Conservation (phyloP, 1,284 basidiomycete genomes). For the Sporisorium sorghi region DNA sequence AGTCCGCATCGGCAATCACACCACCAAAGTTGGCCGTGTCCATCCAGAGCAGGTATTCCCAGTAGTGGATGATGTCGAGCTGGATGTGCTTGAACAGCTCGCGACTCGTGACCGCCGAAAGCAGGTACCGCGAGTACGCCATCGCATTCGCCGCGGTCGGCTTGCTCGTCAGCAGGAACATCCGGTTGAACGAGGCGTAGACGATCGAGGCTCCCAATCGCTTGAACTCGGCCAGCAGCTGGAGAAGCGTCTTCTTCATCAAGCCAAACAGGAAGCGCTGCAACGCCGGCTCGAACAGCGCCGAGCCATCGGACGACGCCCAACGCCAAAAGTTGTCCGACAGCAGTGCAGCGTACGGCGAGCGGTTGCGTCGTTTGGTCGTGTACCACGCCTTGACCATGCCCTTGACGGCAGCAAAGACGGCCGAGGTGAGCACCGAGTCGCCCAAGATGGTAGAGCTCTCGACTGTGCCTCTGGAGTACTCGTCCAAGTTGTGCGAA, state of each 20-base stretch:
- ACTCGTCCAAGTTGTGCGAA: conserved; percentile 86
- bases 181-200: conserved; percentile 91
- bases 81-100: conserved; percentile 95
- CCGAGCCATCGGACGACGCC: conserved; percentile 84
- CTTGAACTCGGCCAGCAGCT: conserved; percentile 95
- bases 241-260: conserved; percentile 98
- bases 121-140: conserved; percentile 93
- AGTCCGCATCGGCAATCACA: conserved; percentile 74
- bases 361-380: conserved; percentile 78
- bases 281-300: conserved; percentile 91
- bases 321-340: conserved; percentile 97
- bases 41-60: conserved; percentile 96
- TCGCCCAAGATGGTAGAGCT: conserved; percentile 79
- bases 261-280: conserved; percentile 93
- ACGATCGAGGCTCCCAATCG: conserved; percentile 88
- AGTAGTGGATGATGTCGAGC: conserved; percentile 87
- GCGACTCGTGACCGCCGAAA: conserved; percentile 90
- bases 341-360: conserved; percentile 72
- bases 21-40: conserved; percentile 93
- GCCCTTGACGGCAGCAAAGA: conserved; percentile 84
- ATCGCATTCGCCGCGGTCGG: conserved; percentile 90
- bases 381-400: conserved; percentile 93
- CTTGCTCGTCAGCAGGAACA: conserved; percentile 92
- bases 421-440: conserved; percentile 88
- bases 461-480: conserved; percentile 80